Conservation (phyloP, 1,139 yeast species). For the Candida sanyaensis region DNA sequence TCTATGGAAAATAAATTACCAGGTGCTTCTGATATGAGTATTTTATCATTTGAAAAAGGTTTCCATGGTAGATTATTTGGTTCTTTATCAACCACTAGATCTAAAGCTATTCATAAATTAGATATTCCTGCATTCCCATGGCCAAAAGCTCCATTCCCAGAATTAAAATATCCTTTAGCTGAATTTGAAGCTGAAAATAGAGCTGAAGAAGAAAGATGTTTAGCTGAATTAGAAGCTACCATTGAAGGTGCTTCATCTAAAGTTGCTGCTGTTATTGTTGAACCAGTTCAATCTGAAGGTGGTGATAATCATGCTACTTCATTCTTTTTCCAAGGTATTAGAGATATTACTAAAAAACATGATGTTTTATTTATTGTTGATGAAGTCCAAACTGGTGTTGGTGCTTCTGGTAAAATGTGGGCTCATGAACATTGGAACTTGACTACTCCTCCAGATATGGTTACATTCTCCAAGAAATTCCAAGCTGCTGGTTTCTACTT, state of each 20-base stretch:
- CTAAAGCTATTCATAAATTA: slow-evolving; percentile 73
- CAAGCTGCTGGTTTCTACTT: slow-evolving; percentile 81
- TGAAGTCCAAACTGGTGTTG: slow-evolving; percentile 78
- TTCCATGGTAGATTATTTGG: slow-evolving; percentile 81
- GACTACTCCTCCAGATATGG: slow-evolving; percentile 67
- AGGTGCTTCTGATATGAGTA: slow-evolving; percentile 68
- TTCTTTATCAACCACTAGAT: slow-evolving; percentile 69
- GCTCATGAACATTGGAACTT: slow-evolving; percentile 72
- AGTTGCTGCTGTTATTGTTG: slow-evolving; percentile 70
- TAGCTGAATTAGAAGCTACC: slow-evolving; percentile 55
- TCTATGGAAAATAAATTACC: slow-evolving; percentile 71
- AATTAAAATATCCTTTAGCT: slow-evolving; percentile 63
- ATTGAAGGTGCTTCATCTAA: slow-evolving; percentile 46
- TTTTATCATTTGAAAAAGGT: slow-evolving; percentile 67
- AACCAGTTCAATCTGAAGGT: slow-evolving; percentile 77
- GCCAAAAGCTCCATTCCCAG: slow-evolving; percentile 78
- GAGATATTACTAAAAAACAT: slow-evolving; percentile 62
- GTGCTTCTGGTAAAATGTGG: slow-evolving; percentile 74
- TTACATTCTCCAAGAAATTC: slow-evolving; percentile 75
- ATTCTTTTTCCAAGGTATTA: slow-evolving; percentile 62
- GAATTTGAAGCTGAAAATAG: slow-evolving; percentile 53
- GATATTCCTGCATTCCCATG: slow-evolving; percentile 77
- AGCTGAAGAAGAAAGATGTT: slow-evolving; percentile 62
- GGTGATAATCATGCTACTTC: slow-evolving; percentile 72
- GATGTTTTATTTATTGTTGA: slow-evolving; percentile 65